phyloP scores from a whole-genome alignment of 257 asterid species.

The Solanum rostratum region DNA sequence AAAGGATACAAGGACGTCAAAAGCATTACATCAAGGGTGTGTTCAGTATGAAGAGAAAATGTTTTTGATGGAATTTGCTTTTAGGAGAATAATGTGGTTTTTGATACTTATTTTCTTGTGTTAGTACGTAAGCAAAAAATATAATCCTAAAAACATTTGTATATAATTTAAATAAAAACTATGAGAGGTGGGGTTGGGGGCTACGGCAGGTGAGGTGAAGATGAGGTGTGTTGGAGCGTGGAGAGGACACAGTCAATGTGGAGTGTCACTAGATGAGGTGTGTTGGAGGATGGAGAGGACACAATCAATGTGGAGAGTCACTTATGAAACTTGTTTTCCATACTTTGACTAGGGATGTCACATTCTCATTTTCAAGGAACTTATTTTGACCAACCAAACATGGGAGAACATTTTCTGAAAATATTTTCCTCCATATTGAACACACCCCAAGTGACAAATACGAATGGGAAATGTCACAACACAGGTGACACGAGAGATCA shows the following conservation, averaged over 20 bases:
- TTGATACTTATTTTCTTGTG: not conserved
- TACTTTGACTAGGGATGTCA: no score
- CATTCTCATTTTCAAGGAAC: no score
- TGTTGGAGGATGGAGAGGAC: not conserved
- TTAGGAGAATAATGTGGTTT: not conserved
- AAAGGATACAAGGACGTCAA: not conserved
- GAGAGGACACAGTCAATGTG: no score
- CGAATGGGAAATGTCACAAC: not conserved
- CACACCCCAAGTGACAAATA: not conserved
- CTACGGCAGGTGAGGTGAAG: not conserved
- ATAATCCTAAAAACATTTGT: not conserved
- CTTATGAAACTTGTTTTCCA: no score
- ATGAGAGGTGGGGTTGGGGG: not conserved
- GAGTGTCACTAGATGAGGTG: not conserved
- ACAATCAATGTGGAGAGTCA: no score
- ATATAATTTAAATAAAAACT: not conserved
- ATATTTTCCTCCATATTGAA: no score
- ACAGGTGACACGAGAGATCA: not conserved
- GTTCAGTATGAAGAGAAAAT: not conserved
- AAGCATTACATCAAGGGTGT: not conserved
- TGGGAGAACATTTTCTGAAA: no score
- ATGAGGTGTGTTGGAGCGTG: not conserved
- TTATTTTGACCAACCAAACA: no score
- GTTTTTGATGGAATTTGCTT: not conserved
- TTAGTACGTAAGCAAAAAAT: not conserved